phyloP scores from a whole-genome alignment of 768 basidiomycete genomes.

The Amanita fuliginea region DNA sequence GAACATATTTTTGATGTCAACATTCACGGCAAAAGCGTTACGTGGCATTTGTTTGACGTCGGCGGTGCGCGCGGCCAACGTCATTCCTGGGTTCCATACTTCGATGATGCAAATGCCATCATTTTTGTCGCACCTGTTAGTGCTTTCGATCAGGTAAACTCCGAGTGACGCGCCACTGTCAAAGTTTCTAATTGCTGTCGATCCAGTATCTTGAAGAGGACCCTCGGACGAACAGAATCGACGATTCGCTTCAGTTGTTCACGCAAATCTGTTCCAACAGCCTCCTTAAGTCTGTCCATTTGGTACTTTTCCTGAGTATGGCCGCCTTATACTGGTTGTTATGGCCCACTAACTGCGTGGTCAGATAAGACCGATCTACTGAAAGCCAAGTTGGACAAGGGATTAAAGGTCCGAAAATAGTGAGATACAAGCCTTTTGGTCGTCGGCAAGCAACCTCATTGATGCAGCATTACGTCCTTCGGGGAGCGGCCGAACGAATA shows the following conservation, averaged over 20 bases:
- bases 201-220: slow-evolving; percentile 78
- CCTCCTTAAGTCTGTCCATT: slow-evolving; percentile 59
- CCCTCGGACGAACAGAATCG: slow-evolving; percentile 73
- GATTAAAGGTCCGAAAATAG: slow-evolving; percentile 72
- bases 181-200: neutral
- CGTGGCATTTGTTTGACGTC: slow-evolving; percentile 67
- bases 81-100: slow-evolving; percentile 71
- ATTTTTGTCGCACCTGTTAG: slow-evolving; percentile 74
- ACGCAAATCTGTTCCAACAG: slow-evolving; percentile 78
- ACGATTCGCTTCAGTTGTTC: slow-evolving; percentile 83
- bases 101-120: slow-evolving; percentile 70
- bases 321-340: slow-evolving; percentile 6
- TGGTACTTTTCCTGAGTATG: slow-evolving; percentile 50
- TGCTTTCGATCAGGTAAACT: slow-evolving; percentile 62
- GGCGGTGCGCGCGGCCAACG: slow-evolving; percentile 64
- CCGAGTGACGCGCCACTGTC: neutral
- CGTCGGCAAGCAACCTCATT: slow-evolving; percentile 3
- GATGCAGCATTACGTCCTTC: slow-evolving; percentile 63
- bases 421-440: slow-evolving; percentile 23
- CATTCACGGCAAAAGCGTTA: slow-evolving; percentile 65
- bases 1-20: slow-evolving; percentile 79
- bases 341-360: slow-evolving; percentile 7
- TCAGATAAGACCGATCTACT: slow-evolving; percentile 74
- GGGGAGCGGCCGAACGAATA: slow-evolving; percentile 74
- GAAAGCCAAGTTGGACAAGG: slow-evolving; percentile 57